Conservation (phyloP, 2,329 filamentous ascomycete species). For the Fusarium nygamai region DNA sequence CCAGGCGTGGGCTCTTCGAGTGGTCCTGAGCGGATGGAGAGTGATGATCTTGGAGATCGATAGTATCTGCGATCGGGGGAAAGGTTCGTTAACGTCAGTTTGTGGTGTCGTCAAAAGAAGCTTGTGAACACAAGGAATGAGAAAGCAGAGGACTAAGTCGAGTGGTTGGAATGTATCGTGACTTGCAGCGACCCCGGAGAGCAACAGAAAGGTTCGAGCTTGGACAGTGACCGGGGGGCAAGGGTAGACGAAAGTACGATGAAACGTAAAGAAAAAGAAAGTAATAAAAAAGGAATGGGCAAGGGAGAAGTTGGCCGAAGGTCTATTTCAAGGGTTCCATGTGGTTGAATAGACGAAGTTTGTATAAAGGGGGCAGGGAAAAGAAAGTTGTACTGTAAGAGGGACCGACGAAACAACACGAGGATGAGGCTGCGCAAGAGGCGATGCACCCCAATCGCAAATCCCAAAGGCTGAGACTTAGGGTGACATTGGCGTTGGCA, state of each 20-base stretch:
- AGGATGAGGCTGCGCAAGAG: conserved; percentile 27
- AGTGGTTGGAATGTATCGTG: conserved; percentile 44
- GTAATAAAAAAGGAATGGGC: conserved; percentile 33
- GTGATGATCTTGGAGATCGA: conserved; percentile 89
- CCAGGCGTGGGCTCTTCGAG: conserved; percentile 47
- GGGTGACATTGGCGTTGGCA: conserved; percentile 5
- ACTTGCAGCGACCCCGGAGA: conserved; percentile 28
- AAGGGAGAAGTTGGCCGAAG: conserved; percentile 19
- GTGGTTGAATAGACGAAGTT: conserved; percentile 21
- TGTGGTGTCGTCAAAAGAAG: conserved; percentile 13
- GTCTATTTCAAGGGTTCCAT: conserved; percentile 14
- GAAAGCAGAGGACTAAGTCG: conserved; percentile 31
- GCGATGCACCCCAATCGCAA: conserved; percentile 16
- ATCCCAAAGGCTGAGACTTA: conserved; percentile 10
- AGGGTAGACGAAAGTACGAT: conserved; percentile 35
- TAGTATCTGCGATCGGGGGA: conserved; percentile 73
- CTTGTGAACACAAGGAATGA: conserved; percentile 22
- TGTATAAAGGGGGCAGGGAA: conserved; percentile 27
- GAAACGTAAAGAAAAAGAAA: conserved; percentile 31
- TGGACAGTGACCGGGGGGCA: conserved; percentile 30
- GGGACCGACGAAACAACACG: conserved; percentile 9
- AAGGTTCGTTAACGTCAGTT: conserved; percentile 34
- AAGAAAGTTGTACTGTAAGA: conserved; percentile 21
- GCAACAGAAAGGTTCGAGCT: conserved; percentile 30
- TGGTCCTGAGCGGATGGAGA: conserved; percentile 88